Conservation (phyloP, 305 asterid species). For the Fraxinus ornus region DNA sequence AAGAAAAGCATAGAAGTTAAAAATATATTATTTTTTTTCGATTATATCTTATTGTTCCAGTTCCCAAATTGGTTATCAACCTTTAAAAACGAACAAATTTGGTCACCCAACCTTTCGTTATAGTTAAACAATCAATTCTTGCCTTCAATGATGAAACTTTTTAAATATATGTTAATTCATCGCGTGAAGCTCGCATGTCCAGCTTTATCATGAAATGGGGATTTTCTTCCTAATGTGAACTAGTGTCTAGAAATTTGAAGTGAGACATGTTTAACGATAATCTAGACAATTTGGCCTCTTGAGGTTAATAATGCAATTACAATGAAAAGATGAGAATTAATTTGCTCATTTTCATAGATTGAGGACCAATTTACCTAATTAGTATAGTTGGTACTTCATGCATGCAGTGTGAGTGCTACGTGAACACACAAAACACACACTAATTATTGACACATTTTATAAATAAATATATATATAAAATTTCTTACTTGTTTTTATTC, state of each 20-base stretch:
- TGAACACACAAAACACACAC: not conserved
- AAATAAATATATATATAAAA: not conserved
- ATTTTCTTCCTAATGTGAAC: not conserved
- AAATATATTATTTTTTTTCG: no score
- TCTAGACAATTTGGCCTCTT: not conserved
- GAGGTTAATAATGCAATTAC: not conserved
- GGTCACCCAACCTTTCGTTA: not conserved
- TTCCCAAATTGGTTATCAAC: not conserved
- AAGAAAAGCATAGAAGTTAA: not conserved
- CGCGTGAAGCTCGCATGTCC: not conserved
- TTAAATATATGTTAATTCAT: not conserved
- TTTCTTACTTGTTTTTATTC: constrained; percentile 73
- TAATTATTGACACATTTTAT: not conserved
- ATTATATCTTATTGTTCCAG: not conserved
- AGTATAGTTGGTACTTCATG: not conserved
- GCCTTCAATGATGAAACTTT: not conserved
- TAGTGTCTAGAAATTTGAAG: not conserved
- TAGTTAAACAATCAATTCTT: no score
- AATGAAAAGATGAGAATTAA: not conserved
- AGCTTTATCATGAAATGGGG: not conserved
- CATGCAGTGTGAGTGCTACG: not conserved
- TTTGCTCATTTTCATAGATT: not conserved
- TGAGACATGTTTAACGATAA: not conserved
- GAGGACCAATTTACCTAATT: not conserved
- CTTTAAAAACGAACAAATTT: not conserved